Conservation (phyloP, 805 yeast species). For the Myxozyma vanderwaltii region DNA sequence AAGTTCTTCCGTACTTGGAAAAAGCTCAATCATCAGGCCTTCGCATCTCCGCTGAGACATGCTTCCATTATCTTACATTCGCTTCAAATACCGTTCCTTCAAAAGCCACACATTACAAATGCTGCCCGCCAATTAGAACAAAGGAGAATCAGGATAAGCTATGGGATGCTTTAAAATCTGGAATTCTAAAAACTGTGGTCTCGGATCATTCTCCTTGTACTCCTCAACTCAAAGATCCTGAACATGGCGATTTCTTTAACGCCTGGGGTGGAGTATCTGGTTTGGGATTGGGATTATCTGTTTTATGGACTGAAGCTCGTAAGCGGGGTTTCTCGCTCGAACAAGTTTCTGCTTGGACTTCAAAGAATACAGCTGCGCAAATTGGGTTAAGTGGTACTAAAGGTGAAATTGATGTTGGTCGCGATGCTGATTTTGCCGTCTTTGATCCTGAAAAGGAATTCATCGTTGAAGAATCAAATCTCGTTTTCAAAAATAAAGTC, state of each 20-base stretch:
- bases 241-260: conserved; percentile 80
- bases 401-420: conserved; percentile 72
- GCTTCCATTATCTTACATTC: conserved; percentile 86
- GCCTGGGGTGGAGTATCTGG: conserved; percentile 98
- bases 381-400: conserved; percentile 73
- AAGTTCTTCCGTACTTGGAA: conserved; percentile 72
- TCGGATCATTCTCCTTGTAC: conserved; percentile 97
- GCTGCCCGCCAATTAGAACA: conserved; percentile 92
- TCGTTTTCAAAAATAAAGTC: conserved; percentile 77
- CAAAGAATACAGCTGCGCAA: conserved; percentile 80
- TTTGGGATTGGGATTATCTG: conserved; percentile 86
- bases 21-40: conserved; percentile 56
- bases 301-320: conserved; percentile 70
- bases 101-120: conserved; percentile 81
- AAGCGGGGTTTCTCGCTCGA: conserved; percentile 53
- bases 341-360: conserved; percentile 79
- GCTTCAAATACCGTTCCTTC: conserved; percentile 76
- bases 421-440: conserved; percentile 85
- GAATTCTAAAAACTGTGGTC: conserved; percentile 78
- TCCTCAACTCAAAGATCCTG: conserved; percentile 80
- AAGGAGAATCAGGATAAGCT: conserved; percentile 68
- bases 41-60: conserved; percentile 79
- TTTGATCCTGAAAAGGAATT: conserved; percentile 60
- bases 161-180: conserved; percentile 74
- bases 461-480: conserved; percentile 54